Percentiles rank a stretch among this genome's conserved stretches.
Evolutionary conservation across 2,329 filamentous ascomycete species (phyloP).

Genomic region (Microdochium trichocladiopsis): DNA sequence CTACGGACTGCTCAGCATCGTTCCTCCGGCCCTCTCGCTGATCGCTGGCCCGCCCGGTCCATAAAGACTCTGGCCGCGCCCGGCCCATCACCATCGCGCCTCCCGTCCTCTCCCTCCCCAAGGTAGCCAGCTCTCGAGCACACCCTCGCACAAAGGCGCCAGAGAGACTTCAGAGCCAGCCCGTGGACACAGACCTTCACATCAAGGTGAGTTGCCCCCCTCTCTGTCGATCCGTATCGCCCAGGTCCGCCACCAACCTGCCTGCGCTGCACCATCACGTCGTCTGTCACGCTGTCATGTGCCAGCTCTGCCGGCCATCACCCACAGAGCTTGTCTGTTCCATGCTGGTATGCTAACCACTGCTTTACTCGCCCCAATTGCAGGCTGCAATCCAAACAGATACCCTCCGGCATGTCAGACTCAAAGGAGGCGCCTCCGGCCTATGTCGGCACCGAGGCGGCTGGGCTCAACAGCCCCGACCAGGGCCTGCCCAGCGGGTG

Average conservation of each 20-base stretch:
- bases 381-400: neutral
- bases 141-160: too few relatives aligned
- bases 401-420: neutral
- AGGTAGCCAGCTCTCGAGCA: neutral
- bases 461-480: slow-evolving; percentile 9
- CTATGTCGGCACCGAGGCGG: slow-evolving; percentile 7
- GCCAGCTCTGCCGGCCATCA: too few relatives aligned
- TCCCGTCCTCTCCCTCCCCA: neutral
- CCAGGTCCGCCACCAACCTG: too few relatives aligned
- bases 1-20: too few relatives aligned
- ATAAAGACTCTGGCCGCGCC: neutral
- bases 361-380: neutral
- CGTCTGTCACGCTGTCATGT: too few relatives aligned
- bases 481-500: slow-evolving; percentile 42
- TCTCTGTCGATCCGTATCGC: too few relatives aligned
- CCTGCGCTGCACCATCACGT: neutral
- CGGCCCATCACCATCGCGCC: neutral
- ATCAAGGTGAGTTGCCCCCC: too few relatives aligned
- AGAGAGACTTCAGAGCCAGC: too few relatives aligned
- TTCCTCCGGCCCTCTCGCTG: too few relatives aligned
- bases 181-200: too few relatives aligned
- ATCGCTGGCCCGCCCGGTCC: neutral
- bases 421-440: slow-evolving; percentile 2
- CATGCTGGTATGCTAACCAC: too few relatives aligned
- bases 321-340: too few relatives aligned